Evolutionary conservation across 2,329 filamentous ascomycete species (phyloP).

Genomic region (Venturia aucupariae): DNA sequence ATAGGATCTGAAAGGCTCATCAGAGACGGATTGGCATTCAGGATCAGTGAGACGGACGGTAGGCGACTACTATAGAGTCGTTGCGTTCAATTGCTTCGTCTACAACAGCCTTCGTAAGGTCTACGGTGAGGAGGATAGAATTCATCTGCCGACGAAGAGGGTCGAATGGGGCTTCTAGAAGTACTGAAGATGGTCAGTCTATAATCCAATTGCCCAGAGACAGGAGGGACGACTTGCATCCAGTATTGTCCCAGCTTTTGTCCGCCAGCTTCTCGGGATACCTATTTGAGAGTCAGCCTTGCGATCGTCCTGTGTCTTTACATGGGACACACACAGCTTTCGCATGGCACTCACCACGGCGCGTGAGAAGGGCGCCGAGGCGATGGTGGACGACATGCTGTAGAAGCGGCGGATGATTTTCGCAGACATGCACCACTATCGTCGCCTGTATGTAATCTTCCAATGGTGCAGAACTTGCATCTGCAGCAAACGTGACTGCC

Average conservation of each 20-base stretch:
- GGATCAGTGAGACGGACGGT: constrained; percentile 51
- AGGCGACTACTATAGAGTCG: constrained; percentile 75
- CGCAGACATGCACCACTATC: constrained; percentile 7
- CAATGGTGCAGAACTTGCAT: too few species aligned
- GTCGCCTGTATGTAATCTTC: too few species aligned
- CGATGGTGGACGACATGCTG: constrained; percentile 31
- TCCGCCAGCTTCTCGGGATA: constrained; percentile 88
- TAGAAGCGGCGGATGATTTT: constrained; percentile 22
- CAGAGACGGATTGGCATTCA: neutral
- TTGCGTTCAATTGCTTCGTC: constrained; percentile 75
- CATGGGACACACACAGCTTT: constrained; percentile 53
- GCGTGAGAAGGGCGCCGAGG: constrained; percentile 51
- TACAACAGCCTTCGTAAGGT: constrained; percentile 80
- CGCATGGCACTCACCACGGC: constrained; percentile 71
- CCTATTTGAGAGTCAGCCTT: constrained; percentile 35
- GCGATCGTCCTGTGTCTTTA: neutral
- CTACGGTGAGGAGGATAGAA: constrained; percentile 73
- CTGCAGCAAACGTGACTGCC: too few species aligned
- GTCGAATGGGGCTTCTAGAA: constrained; percentile 60
- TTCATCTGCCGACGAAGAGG: constrained; percentile 48
- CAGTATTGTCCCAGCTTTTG: constrained; percentile 93
- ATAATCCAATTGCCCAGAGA: neutral
- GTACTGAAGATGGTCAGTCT: constrained; percentile 36
- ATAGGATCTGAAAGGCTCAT: constrained; percentile 62
- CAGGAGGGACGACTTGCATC: constrained; percentile 37